phyloP scores from a whole-genome alignment of 2,329 filamentous ascomycete genomes.

The Neonectria faginata region DNA sequence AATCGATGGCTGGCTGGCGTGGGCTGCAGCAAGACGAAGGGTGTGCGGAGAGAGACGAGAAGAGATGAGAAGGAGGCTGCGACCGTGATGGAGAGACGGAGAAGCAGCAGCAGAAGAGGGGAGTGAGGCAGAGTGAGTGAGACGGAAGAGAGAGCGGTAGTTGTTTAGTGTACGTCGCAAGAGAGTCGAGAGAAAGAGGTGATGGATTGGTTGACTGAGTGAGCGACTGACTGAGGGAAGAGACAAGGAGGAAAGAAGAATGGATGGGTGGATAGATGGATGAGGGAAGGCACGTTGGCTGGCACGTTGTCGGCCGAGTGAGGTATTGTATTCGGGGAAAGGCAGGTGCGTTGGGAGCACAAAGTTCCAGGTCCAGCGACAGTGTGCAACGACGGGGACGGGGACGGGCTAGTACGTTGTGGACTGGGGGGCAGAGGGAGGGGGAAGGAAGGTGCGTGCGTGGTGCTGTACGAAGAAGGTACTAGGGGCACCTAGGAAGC shows the following conservation, averaged over 20 bases:
- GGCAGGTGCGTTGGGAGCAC: not conserved
- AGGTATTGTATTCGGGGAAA: slow-evolving; percentile 2
- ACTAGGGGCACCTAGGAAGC: not conserved
- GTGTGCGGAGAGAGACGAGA: not conserved
- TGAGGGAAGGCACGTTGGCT: not conserved
- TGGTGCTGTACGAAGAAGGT: not conserved
- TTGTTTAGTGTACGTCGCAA: slow-evolving; percentile 4
- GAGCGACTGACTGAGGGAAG: slow-evolving; percentile 15
- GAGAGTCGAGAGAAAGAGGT: slow-evolving; percentile 1
- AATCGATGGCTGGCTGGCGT: slow-evolving; percentile 9
- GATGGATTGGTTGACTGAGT: not conserved
- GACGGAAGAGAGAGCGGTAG: not conserved
- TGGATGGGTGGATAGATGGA: not conserved
- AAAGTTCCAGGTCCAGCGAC: not conserved
- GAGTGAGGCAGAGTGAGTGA: not conserved
- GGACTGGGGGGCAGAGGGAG: not conserved
- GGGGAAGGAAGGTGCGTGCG: slow-evolving; percentile 8
- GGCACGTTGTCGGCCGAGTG: not conserved
- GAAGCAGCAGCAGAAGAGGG: not conserved
- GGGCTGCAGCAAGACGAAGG: slow-evolving; percentile 11
- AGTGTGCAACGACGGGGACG: not conserved
- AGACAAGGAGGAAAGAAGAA: not conserved
- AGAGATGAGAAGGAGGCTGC: not conserved
- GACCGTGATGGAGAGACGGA: not conserved
- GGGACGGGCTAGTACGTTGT: not conserved